These are phyloP conservation scores for Tulasnella sp. DNA, from an alignment of 768 basidiomycete genomes.

Conservation along the genomic window DNA sequence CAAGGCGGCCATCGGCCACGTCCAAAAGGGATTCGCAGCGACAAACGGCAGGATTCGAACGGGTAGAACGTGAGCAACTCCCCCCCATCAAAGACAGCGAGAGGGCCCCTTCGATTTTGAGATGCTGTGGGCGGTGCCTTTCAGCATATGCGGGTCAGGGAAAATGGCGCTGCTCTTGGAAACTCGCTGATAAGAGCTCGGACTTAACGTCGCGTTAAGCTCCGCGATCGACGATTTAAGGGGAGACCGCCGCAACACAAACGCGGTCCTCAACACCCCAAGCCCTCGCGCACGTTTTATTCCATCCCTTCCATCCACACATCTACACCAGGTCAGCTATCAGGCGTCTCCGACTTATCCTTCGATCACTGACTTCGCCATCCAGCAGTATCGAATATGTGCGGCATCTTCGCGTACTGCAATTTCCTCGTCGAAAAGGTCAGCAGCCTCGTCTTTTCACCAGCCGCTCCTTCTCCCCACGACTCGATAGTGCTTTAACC, in stretches of 20 bases:
- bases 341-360: not conserved
- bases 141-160: not conserved
- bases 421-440: slow-evolving; percentile 94
- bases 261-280: slow-evolving; percentile 8
- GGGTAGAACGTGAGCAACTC: too few species aligned
- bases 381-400: slow-evolving; percentile 49
- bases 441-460: slow-evolving; percentile 36
- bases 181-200: slow-evolving; percentile 2
- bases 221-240: slow-evolving; percentile 15
- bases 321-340: not conserved
- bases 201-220: not conserved
- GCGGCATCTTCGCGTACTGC: slow-evolving; percentile 96
- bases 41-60: too few species aligned
- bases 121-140: slow-evolving; percentile 2
- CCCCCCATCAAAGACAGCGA: too few species aligned
- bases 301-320: not conserved
- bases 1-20: too few species aligned
- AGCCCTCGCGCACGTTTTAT: slow-evolving; percentile 5
- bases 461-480: not conserved
- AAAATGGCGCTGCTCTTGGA: slow-evolving; percentile 5
- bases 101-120: not conserved
- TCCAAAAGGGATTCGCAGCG: too few species aligned
- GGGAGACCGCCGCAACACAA: not conserved
- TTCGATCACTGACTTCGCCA: not conserved
- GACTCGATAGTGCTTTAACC: not conserved